These are phyloP conservation scores for Spiraea crenata DNA, from an alignment of 331 rosid species.

Conservation along the genomic window DNA sequence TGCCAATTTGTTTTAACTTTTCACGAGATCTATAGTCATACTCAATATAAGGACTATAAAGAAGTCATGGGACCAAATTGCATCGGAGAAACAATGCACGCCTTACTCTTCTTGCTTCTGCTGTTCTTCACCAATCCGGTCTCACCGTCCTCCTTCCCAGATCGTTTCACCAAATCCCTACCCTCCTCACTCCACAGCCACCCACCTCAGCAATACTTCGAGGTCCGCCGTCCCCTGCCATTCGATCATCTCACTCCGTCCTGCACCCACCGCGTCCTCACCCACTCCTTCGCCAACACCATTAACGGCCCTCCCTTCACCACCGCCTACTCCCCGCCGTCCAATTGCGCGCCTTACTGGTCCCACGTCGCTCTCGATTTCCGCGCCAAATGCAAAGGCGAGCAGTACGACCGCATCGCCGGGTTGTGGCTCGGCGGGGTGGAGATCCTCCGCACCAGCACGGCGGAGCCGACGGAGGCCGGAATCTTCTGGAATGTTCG, in stretches of 20 bases:
- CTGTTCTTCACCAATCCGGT: constrained; percentile 23
- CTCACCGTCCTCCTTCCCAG: constrained; percentile 25
- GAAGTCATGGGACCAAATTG: background rate
- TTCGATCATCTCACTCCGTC: constrained; percentile 42
- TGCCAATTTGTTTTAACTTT: too few relatives aligned
- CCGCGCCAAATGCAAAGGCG: constrained; percentile 53
- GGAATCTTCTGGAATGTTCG: constrained; percentile 72
- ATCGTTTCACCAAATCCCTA: constrained; percentile 35
- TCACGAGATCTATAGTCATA: too few relatives aligned
- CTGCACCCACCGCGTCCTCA: constrained; percentile 47
- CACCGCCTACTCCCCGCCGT: constrained; percentile 53
- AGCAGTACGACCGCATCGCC: constrained; percentile 84
- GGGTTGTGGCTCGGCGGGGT: constrained; percentile 75
- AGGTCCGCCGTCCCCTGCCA: constrained; percentile 48
- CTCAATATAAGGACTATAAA: too few relatives aligned
- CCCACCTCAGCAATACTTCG: constrained; percentile 42
- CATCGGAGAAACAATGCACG: background rate
- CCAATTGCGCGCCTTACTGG: constrained; percentile 50
- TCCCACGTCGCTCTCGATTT: constrained; percentile 52
- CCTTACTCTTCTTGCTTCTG: constrained; percentile 14
- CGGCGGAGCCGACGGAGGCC: constrained; percentile 55
- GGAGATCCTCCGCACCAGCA: constrained; percentile 80
- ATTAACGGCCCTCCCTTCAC: constrained; percentile 60
- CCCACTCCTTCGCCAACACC: constrained; percentile 70
- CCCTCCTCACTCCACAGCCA: background rate